These are phyloP conservation scores for Neoboletus subvelutipes DNA, from an alignment of 768 basidiomycete genomes.

Conservation along the genomic window DNA sequence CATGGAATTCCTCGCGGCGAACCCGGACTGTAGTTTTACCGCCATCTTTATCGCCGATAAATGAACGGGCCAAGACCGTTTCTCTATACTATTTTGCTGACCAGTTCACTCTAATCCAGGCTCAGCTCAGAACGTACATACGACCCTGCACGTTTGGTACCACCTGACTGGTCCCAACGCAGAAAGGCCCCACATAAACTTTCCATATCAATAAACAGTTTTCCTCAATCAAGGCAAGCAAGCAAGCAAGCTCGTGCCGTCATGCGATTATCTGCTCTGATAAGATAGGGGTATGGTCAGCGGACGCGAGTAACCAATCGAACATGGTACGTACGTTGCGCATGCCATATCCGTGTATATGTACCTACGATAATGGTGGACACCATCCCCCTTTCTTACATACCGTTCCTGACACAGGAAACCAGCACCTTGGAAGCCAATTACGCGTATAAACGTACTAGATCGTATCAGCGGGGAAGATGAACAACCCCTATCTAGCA, in stretches of 20 bases:
- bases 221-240: neutral
- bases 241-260: neutral
- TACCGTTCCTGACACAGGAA: neutral
- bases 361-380: neutral
- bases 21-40: neutral
- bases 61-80: neutral
- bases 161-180: neutral
- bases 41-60: neutral
- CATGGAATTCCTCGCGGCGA: neutral
- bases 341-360: neutral
- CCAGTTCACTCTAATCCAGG: neutral
- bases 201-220: neutral
- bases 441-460: neutral
- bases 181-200: neutral
- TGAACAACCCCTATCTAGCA: neutral
- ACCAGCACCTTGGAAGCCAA: neutral
- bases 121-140: neutral
- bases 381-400: neutral
- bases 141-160: neutral
- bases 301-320: neutral
- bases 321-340: neutral
- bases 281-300: neutral
- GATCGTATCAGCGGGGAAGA: neutral
- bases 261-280: neutral
- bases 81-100: neutral